Evolutionary conservation across 2,329 filamentous ascomycete species (phyloP).

Genomic region (Diplocarpon rosae): DNA sequence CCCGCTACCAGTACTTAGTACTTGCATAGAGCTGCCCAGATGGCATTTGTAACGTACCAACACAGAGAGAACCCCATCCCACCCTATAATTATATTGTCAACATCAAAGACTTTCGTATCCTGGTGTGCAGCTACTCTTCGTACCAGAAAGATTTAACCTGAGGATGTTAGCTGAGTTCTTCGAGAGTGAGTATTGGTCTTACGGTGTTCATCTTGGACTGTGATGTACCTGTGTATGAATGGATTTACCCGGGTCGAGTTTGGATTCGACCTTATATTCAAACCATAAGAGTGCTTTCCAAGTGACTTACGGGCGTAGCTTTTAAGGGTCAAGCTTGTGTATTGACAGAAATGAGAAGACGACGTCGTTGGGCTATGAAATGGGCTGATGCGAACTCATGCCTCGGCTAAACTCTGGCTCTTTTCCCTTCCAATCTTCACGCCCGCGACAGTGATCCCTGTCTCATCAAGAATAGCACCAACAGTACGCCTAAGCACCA

Average conservation of each 20-base stretch:
- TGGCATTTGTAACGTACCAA: slow-evolving; percentile 46
- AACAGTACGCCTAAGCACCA: not conserved
- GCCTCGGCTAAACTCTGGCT: not conserved
- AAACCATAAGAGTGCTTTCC: too few species aligned
- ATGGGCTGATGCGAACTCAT: slow-evolving; percentile 10
- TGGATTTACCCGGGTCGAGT: too few species aligned
- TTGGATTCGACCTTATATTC: not conserved
- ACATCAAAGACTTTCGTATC: slow-evolving; percentile 7
- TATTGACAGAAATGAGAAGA: not conserved
- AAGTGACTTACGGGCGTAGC: not conserved
- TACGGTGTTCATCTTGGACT: slow-evolving; percentile 42
- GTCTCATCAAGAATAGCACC: slow-evolving; percentile 3
- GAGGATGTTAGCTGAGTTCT: slow-evolving; percentile 11
- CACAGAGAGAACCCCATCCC: slow-evolving; percentile 83
- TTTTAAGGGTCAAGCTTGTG: not conserved
- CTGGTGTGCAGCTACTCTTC: slow-evolving; percentile 15
- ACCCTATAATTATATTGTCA: slow-evolving; percentile 44
- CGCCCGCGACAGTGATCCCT: slow-evolving; percentile 2
- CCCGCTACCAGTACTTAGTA: slow-evolving; percentile 47
- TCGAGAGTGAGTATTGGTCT: slow-evolving; percentile 18
- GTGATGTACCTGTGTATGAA: not conserved
- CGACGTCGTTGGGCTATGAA: not conserved
- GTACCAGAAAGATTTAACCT: slow-evolving; percentile 59
- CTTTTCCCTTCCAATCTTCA: not conserved
- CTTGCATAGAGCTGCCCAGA: not conserved